Conservation (phyloP, 768 basidiomycete species). For the Paxillus involutus region DNA sequence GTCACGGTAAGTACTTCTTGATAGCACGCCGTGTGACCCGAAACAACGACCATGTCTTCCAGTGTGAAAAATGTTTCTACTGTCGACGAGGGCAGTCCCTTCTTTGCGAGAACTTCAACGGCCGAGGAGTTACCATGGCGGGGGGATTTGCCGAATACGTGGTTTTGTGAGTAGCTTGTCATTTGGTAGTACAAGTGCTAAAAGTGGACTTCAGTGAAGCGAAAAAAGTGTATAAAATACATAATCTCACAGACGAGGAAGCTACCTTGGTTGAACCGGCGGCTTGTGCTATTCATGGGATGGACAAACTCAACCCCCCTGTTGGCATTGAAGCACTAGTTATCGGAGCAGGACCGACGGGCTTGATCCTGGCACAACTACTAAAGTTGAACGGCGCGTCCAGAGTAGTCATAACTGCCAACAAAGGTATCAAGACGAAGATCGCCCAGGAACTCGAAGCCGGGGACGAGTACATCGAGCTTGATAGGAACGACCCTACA, state of each 20-base stretch:
- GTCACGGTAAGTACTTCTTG: constrained; percentile 48
- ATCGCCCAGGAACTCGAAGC: constrained; percentile 74
- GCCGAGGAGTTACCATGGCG: constrained; percentile 71
- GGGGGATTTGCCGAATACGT: constrained; percentile 90
- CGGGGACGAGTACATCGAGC: constrained; percentile 79
- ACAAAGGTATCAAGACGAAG: constrained; percentile 86
- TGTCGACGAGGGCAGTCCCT: constrained; percentile 77
- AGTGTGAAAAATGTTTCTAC: constrained; percentile 85
- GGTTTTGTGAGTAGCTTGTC: constrained; percentile 54
- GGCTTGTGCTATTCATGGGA: constrained; percentile 84
- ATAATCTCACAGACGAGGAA: constrained; percentile 82
- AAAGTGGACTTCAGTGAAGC: constrained; percentile 43
- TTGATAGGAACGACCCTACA: constrained; percentile 68
- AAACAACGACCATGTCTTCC: background rate
- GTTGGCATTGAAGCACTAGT: constrained; percentile 81
- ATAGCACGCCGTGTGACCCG: background rate
- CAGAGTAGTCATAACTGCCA: constrained; percentile 76
- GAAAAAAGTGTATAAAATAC: constrained; percentile 78
- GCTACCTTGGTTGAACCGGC: constrained; percentile 84
- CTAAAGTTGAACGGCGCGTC: constrained; percentile 82
- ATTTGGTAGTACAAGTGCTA: background rate
- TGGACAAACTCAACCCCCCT: constrained; percentile 77
- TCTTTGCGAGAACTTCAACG: constrained; percentile 79
- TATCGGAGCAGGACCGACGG: constrained; percentile 84
- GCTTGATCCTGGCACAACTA: constrained; percentile 82